Evolutionary conservation across 192 early-diverging fungal species (phyloP).

Genomic region (Linnemannia elongata): DNA sequence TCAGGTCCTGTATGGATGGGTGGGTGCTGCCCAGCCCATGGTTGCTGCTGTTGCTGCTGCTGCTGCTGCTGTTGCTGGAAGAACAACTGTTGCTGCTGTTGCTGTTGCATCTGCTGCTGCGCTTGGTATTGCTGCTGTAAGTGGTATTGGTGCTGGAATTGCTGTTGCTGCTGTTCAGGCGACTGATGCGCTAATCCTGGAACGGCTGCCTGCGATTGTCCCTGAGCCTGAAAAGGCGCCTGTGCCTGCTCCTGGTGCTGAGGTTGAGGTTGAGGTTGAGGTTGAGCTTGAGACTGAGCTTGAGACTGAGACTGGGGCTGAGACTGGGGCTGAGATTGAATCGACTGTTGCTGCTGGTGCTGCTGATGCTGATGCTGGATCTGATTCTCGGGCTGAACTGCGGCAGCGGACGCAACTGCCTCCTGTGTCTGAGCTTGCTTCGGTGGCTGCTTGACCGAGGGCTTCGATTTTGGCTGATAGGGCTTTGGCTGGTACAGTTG

Average conservation of each 20-base stretch:
- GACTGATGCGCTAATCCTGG: constrained; percentile 19
- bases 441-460: constrained; percentile 21
- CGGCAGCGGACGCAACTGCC: not conserved
- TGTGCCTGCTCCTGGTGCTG: constrained; percentile 1
- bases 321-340: not conserved
- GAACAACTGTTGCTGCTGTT: constrained; percentile 5
- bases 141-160: not conserved
- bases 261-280: constrained; percentile 16
- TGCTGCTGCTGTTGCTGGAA: constrained; percentile 21
- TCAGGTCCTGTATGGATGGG: constrained; percentile 25
- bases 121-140: constrained; percentile 26
- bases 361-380: constrained; percentile 5
- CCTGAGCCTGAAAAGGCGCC: not conserved
- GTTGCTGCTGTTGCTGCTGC: constrained; percentile 31
- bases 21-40: constrained; percentile 14
- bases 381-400: not conserved
- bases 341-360: not conserved
- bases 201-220: not conserved
- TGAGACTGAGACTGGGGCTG: constrained; percentile 1
- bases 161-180: constrained; percentile 3
- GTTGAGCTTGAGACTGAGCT: constrained; percentile 1
- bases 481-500: constrained; percentile 55
- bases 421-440: not conserved
- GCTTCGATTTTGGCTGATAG: constrained; percentile 49
- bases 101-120: constrained; percentile 20